Evolutionary conservation across 2,329 filamentous ascomycete species (phyloP).

Genomic region (Thermomyces lanuginosus): DNA sequence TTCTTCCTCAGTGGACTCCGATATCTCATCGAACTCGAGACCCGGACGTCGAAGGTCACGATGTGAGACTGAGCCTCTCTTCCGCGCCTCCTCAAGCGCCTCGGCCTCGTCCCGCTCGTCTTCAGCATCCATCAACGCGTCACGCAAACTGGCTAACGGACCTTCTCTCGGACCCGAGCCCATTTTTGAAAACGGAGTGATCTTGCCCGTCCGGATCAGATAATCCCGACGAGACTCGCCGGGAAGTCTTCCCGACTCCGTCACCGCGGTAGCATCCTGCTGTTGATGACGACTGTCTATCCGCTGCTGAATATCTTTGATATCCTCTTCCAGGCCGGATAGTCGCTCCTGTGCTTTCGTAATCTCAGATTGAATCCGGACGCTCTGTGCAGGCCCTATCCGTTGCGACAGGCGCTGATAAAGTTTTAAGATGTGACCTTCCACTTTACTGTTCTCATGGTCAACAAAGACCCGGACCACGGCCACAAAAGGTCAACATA

Average conservation of each 20-base stretch:
- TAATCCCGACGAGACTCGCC: slow-evolving; percentile 78
- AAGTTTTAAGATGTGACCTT: slow-evolving; percentile 46
- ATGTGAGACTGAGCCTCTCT: slow-evolving; percentile 43
- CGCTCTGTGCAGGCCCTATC: slow-evolving; percentile 34
- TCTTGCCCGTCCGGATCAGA: slow-evolving; percentile 88
- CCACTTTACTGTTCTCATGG: slow-evolving; percentile 34
- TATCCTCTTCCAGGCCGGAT: slow-evolving; percentile 49
- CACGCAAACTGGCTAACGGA: slow-evolving; percentile 53
- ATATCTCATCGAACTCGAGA: slow-evolving; percentile 40
- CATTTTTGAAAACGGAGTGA: slow-evolving; percentile 82
- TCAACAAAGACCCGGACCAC: neutral
- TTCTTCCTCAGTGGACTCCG: slow-evolving; percentile 16
- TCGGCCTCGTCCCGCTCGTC: slow-evolving; percentile 43
- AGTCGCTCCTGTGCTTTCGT: slow-evolving; percentile 49
- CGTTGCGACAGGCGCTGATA: slow-evolving; percentile 41
- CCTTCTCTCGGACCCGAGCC: slow-evolving; percentile 42
- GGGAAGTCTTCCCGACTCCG: slow-evolving; percentile 41
- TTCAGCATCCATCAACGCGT: slow-evolving; percentile 68
- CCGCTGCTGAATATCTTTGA: slow-evolving; percentile 62
- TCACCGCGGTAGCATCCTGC: slow-evolving; percentile 29
- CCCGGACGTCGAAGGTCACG: slow-evolving; percentile 58
- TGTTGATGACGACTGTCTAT: slow-evolving; percentile 57
- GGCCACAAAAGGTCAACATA: slow-evolving; percentile 9
- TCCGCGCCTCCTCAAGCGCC: slow-evolving; percentile 26
- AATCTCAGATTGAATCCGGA: slow-evolving; percentile 40